phyloP scores from a whole-genome alignment of 305 asterid species.

The Fraxinus dipetala region DNA sequence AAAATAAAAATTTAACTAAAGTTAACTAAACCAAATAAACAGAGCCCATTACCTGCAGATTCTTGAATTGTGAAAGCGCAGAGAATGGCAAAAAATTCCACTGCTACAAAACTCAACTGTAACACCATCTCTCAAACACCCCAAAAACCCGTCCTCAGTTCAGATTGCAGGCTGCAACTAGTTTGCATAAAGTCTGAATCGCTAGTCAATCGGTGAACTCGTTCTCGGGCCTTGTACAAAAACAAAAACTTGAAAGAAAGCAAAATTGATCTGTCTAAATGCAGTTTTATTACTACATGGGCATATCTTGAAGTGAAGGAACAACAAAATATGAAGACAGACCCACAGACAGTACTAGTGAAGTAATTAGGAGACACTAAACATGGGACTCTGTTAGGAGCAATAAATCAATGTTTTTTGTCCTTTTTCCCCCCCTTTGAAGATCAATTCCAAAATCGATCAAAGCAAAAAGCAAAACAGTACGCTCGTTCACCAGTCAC shows the following conservation, averaged over 20 bases:
- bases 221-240: neutral
- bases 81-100: conserved; percentile 35
- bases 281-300: conserved; percentile 31
- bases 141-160: conserved; percentile 10
- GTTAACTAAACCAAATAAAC: conserved; percentile 2
- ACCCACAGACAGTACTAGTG: conserved; percentile 33
- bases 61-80: conserved; percentile 40
- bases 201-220: neutral
- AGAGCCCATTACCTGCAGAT: conserved; percentile 61
- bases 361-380: conserved; percentile 29
- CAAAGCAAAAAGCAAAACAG: conserved; percentile 29
- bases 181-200: neutral
- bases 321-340: conserved; percentile 24
- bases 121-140: conserved; percentile 47
- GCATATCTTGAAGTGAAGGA: conserved; percentile 30
- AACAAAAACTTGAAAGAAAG: conserved; percentile 29
- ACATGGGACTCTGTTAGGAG: conserved; percentile 29
- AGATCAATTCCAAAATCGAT: conserved; percentile 29
- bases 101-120: conserved; percentile 32
- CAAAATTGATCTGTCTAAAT: conserved; percentile 26
- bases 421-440: neutral
- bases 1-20: neutral
- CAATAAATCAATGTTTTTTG: conserved; percentile 22
- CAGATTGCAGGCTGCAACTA: neutral
- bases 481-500: conserved; percentile 32